These are phyloP conservation scores for Wickerhamomyces sp. DNA, from an alignment of 1,139 yeast genomes.

Conservation along the genomic window DNA sequence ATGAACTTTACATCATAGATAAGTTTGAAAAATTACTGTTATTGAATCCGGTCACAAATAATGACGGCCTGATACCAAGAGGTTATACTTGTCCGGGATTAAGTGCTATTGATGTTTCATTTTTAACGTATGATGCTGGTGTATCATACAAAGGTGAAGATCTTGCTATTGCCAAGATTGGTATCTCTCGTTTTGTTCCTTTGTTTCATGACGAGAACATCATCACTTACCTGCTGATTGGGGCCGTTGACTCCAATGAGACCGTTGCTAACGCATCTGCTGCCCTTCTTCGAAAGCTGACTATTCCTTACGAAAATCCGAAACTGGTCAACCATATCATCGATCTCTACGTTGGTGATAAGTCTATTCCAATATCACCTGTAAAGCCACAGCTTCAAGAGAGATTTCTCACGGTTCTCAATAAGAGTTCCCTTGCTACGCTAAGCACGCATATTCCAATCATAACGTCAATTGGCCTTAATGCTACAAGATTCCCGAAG, in stretches of 20 bases:
- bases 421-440: constrained; percentile 50
- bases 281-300: constrained; percentile 44
- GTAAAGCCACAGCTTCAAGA: constrained; percentile 54
- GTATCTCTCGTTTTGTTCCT: constrained; percentile 36
- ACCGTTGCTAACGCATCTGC: constrained; percentile 48
- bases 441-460: constrained; percentile 31
- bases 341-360: constrained; percentile 43
- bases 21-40: constrained; percentile 54
- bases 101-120: constrained; percentile 46
- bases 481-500: constrained; percentile 37
- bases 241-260: constrained; percentile 56
- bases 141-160: constrained; percentile 47
- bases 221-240: constrained; percentile 50
- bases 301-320: constrained; percentile 47
- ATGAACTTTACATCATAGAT: constrained; percentile 39
- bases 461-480: constrained; percentile 52
- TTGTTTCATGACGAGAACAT: constrained; percentile 33
- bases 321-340: constrained; percentile 40
- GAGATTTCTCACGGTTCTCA: constrained; percentile 44
- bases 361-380: constrained; percentile 37
- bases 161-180: constrained; percentile 42
- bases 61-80: constrained; percentile 32
- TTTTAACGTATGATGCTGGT: constrained; percentile 66
- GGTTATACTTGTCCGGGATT: constrained; percentile 58
- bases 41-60: constrained; percentile 40